Base-by-base conservation (phyloP, 345 rosid species). In the Chamaenerion angustifolium region DNA sequence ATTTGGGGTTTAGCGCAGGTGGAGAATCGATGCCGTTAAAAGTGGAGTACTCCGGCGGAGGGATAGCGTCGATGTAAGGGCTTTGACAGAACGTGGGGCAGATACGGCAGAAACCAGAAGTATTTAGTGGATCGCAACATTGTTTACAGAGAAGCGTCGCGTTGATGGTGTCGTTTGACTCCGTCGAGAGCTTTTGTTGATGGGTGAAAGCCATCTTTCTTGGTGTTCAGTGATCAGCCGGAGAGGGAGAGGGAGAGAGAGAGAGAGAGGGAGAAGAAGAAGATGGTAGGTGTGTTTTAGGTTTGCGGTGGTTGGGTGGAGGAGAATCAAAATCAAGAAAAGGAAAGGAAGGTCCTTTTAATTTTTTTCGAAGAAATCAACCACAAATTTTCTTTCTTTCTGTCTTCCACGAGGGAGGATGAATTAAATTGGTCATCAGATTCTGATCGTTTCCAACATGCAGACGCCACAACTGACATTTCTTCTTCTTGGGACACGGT, bases 71-170 rank as follows among this genome's bases (percentile, higher is more conserved):
- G 10, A 15, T 1, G 1, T 7, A 2, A 18, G 16, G 4, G n/a
- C 11, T 3, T 16, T 10, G 0, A 61, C 80, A 77, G 43, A 60
- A 5, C 0, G 7, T 2, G 18, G 77, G 77, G 25, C 77, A 77
- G 15, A 12, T 1, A 1, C 1, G 0, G 52, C 68, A 63, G 41
- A 16, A 12, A 48, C 27, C 46, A 1, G 58, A 47, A 13, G 6
- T 17, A 37, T 51, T 57, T 12, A 0, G 8, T 4, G 45, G 11
- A 1, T 58, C 23, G 47, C 72, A 63, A 4, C 0, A 8, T 3
- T 1, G 0, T 0, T 12, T 1, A 42, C 72, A 68, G 18, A 11
- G 0, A 15, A 6, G 2, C 44, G 55, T 23, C 27, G 4, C 10
- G 16, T 42, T 18, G 61, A 21, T 3, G 37, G 37, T 3, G 6